phyloP scores from a whole-genome alignment of 306 rosid genomes.

The Vicia faba region DNA sequence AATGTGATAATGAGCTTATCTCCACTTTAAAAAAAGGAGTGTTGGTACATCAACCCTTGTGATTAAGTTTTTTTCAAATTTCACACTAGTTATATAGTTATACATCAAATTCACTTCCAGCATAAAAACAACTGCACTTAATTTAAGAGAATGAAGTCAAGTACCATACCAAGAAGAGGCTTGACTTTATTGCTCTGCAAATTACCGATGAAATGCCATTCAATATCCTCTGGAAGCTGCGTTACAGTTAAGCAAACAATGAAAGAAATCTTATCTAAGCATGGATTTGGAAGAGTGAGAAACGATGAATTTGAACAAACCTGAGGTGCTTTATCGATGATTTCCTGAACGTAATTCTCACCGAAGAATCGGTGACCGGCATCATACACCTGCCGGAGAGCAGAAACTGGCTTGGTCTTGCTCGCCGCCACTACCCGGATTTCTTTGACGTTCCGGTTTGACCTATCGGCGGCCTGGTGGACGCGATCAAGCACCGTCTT shows the following conservation, averaged over 20 bases:
- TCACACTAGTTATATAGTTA: too few relatives aligned
- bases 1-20: too few relatives aligned
- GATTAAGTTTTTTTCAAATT: too few relatives aligned
- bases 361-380: constrained; percentile 93
- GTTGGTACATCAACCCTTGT: too few relatives aligned
- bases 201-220: constrained; percentile 93
- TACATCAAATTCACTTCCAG: too few relatives aligned
- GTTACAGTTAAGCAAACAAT: too few relatives aligned
- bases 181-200: constrained; percentile 92
- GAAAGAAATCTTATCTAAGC: too few relatives aligned
- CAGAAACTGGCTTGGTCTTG: constrained; percentile 75
- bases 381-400: constrained; percentile 72
- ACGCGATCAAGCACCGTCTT: constrained; percentile 61
- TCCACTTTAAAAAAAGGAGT: too few relatives aligned
- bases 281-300: too few relatives aligned
- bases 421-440: constrained; percentile 84
- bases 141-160: neutral
- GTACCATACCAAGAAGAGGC: constrained; percentile 66
- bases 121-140: neutral
- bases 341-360: constrained; percentile 89
- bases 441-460: constrained; percentile 50
- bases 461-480: constrained; percentile 64
- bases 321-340: constrained; percentile 76
- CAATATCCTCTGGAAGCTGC: constrained; percentile 84
- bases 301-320: too few relatives aligned